Evolutionary conservation across 768 basidiomycete genomes (phyloP).

Genomic region (Boletus pseudopeckii): DNA sequence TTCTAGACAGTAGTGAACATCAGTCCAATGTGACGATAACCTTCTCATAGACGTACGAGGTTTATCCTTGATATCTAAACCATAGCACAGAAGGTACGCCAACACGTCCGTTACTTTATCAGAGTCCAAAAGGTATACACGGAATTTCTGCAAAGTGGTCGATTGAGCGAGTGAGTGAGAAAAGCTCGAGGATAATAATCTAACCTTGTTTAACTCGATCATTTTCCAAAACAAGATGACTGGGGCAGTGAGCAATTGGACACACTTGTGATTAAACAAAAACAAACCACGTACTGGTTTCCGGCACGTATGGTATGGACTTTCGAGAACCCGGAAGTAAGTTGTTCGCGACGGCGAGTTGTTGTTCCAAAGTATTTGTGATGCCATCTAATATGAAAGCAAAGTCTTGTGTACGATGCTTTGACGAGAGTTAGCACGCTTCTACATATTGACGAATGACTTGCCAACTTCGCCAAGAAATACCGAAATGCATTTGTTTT

Average conservation of each 20-base stretch:
- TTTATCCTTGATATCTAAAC: conserved; percentile 89
- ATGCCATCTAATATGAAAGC: conserved; percentile 78
- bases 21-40: not conserved
- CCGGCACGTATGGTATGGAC: conserved; percentile 76
- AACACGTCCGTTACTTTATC: conserved; percentile 76
- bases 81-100: conserved; percentile 75
- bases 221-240: conserved; percentile 89
- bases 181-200: conserved; percentile 6
- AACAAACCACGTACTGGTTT: conserved; percentile 59
- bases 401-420: conserved; percentile 93
- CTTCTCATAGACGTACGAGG: conserved; percentile 55
- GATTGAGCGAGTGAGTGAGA: conserved; percentile 1
- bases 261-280: not conserved
- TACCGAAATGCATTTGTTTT: conserved; percentile 88
- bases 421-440: conserved; percentile 9
- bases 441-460: conserved; percentile 1
- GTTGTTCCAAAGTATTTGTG: conserved; percentile 63
- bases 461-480: conserved; percentile 84
- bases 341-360: conserved; percentile 69
- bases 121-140: conserved; percentile 73
- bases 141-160: conserved; percentile 73
- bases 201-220: conserved; percentile 88
- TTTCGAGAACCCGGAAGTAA: conserved; percentile 83
- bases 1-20: conserved; percentile 44
- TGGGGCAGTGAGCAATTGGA: conserved; percentile 28